Evolutionary conservation across 2,329 filamentous ascomycete genomes (phyloP), one percentile per base, ranked within the genome.

Genomic region (Biscogniauxia marginata): DNA sequence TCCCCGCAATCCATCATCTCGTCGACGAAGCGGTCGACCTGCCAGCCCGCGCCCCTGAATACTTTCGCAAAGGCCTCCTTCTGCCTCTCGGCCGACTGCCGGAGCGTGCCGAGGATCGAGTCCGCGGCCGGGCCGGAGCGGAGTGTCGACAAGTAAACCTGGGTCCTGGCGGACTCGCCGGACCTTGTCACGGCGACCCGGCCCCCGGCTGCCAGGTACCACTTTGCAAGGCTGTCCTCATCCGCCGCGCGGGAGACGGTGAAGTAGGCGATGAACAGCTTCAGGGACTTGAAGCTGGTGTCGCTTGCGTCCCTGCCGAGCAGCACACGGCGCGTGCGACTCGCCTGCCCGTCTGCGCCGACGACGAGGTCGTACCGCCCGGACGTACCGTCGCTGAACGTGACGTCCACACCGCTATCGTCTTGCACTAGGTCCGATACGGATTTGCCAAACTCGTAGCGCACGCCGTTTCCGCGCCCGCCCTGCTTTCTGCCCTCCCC

Each of bases 361-460:
- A 82, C 74, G 16, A 82, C 73, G 3, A 82, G 72, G 54, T 81
- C 78, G 58, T 70, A 81, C n/a, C 73, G 63, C 3, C 71, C 50
- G 4, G 70, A 59, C 7, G 70, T 70, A 3, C 73, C 69, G 45
- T 75, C 76, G 13, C 67, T 60, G 57, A 79, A 78, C 24, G 75
- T 70, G 24, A 80, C 75, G 2, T 59, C 68, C 47, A 77, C 63
- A 2, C 71, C 70, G 0, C 69, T 68, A n/a, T 69, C 65, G 7
- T 68, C 61, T 4, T 63, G 57, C 13, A 59, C 62, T 46, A 57
- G 44, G 44, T 72, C 70, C 46, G 70, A 63, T 44, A 79, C 72
- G 3, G 70, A 67, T 60, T 77, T 73, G 30, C 61, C 67, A 53
- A 75, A 76, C 13, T 74, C 59, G 53, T 75, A 74, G n/a, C 67